Evolutionary conservation across 306 rosid genomes (phyloP).

Genomic region (Dalbergia oliveri): DNA sequence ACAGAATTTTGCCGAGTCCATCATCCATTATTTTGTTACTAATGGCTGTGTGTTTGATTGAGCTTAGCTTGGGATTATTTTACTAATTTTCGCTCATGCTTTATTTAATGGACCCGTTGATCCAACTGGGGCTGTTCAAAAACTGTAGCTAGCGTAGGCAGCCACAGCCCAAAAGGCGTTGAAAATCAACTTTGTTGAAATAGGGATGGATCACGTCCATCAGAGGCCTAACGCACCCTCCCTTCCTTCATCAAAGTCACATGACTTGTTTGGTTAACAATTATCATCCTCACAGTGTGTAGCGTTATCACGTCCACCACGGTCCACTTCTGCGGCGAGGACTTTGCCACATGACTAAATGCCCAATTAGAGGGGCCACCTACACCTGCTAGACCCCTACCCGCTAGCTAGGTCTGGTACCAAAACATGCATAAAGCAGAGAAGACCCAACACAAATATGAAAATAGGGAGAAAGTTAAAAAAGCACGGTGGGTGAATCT

Average conservation of each 20-base stretch:
- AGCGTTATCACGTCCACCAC: constrained; percentile 40
- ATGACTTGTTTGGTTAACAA: constrained; percentile 62
- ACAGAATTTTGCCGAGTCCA: neutral
- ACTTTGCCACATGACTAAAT: constrained; percentile 43
- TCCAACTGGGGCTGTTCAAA: neutral
- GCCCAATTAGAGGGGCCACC: constrained; percentile 18
- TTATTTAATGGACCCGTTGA: neutral
- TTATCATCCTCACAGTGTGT: constrained; percentile 37
- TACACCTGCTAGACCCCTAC: constrained; percentile 9
- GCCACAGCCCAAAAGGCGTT: constrained; percentile 20
- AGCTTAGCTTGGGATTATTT: constrained; percentile 14
- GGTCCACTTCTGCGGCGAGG: constrained; percentile 50
- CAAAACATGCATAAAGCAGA: neutral
- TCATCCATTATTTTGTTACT: neutral
- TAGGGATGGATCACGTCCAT: constrained; percentile 30
- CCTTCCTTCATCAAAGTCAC: constrained; percentile 48
- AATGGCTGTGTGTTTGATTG: neutral
- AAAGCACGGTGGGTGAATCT: constrained; percentile 19
- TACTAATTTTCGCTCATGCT: neutral
- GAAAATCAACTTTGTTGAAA: constrained; percentile 27
- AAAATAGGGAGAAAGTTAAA: neutral
- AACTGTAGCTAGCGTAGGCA: neutral
- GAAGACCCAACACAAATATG: neutral
- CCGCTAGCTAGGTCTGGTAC: neutral
- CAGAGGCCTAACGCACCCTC: constrained; percentile 19